Conservation (phyloP, 345 rosid species). For the Erodium maritimum region DNA sequence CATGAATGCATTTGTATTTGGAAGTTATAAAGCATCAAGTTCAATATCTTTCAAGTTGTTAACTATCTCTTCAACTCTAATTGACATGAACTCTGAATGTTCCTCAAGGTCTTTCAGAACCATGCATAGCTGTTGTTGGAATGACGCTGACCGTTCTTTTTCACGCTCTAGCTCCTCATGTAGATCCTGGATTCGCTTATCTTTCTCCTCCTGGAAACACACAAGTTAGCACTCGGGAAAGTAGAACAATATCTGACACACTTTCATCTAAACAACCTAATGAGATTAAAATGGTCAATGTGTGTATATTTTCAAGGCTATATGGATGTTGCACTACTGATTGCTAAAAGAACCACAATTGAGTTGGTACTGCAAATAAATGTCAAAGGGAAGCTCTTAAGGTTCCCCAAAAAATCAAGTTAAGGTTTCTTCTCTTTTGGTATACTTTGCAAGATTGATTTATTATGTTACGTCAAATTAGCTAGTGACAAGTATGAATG, state of each 20-base stretch:
- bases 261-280: no score
- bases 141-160: conserved; percentile 17
- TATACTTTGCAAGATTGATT: no score
- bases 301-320: no score
- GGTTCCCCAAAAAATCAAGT: background rate
- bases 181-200: conserved; percentile 27
- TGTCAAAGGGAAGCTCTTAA: background rate
- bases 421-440: background rate
- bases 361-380: background rate
- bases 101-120: conserved; percentile 28
- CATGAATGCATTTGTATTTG: background rate
- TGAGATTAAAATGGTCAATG: no score
- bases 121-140: conserved; percentile 18
- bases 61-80: conserved; percentile 25
- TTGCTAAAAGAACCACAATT: background rate
- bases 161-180: conserved; percentile 19
- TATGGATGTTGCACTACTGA: no score
- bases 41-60: conserved; percentile 24
- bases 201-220: conserved; percentile 21
- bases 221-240: no score
- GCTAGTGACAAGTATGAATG: no score
- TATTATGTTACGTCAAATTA: no score
- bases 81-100: conserved; percentile 22
- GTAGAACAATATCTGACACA: no score
- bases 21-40: no score